Evolutionary conservation across 208 protist species (phyloP).

Genomic region (Vickermania spadyakhi): DNA sequence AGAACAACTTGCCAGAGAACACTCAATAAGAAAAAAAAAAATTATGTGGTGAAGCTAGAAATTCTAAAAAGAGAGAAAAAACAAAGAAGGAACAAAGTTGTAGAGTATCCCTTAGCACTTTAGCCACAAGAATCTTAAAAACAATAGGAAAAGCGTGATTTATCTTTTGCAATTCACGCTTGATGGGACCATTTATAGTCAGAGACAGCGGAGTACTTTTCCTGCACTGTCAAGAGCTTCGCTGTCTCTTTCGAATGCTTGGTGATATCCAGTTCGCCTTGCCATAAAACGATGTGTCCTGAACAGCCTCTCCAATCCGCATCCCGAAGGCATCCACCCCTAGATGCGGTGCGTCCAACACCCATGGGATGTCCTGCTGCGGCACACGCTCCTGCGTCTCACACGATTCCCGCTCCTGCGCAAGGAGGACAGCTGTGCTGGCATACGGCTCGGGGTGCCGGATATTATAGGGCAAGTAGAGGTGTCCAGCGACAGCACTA

Average conservation of each 20-base stretch:
- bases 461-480: slow-evolving; percentile 58
- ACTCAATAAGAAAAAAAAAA: no score
- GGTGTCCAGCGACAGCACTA: not conserved
- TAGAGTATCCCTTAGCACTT: no score
- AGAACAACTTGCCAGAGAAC: no score
- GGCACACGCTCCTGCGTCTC: slow-evolving; percentile 6
- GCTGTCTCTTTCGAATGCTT: no score
- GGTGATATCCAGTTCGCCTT: not conserved
- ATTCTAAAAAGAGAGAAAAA: no score
- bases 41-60: no score
- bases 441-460: slow-evolving; percentile 46
- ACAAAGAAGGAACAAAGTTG: no score
- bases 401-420: not conserved
- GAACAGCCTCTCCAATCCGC: slow-evolving; percentile 21
- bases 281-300: not conserved
- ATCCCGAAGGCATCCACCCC: slow-evolving; percentile 39
- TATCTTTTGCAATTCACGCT: not conserved
- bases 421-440: slow-evolving; percentile 30
- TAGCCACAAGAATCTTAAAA: no score
- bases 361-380: slow-evolving; percentile 58
- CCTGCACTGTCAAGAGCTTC: no score
- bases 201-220: not conserved
- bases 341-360: slow-evolving; percentile 60
- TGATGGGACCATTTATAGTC: not conserved
- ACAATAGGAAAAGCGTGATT: no score